phyloP scores from a whole-genome alignment of 75 land plant species.

The Selaginella tamariscina region DNA sequence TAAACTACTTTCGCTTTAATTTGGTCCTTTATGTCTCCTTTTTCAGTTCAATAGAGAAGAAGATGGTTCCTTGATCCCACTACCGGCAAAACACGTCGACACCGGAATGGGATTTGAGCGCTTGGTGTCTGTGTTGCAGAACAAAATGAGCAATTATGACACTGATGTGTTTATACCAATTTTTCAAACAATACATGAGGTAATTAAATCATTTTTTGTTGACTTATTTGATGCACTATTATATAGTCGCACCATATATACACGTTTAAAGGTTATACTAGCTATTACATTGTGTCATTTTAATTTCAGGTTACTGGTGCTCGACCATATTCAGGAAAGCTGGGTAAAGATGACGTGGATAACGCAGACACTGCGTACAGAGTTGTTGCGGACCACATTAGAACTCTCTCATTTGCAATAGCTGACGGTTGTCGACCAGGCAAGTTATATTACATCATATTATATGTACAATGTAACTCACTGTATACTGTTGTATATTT shows the following conservation, averaged over 20 bases:
- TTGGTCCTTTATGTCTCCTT: not conserved
- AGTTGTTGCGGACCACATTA: conserved; percentile 91
- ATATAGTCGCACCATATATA: too few species aligned
- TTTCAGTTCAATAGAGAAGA: conserved; percentile 77
- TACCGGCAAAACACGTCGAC: conserved; percentile 96
- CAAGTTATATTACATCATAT: not conserved
- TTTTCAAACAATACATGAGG: conserved; percentile 75
- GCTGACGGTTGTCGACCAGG: conserved; percentile 98
- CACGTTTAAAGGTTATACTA: too few species aligned
- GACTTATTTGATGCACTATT: too few species aligned
- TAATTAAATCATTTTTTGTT: conserved; percentile 10
- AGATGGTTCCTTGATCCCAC: conserved; percentile 70
- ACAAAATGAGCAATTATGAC: conserved; percentile 95
- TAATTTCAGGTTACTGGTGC: conserved; percentile 65
- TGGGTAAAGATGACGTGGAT: conserved; percentile 78
- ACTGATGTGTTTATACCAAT: conserved; percentile 84
- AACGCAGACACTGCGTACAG: conserved; percentile 89
- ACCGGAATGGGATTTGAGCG: conserved; percentile 99
- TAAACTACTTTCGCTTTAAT: too few species aligned
- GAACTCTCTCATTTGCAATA: conserved; percentile 96
- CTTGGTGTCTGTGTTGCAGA: conserved; percentile 73
- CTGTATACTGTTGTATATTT: conserved; percentile 4
- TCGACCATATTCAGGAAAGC: conserved; percentile 53
- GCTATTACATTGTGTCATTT: not conserved
- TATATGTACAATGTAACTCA: not conserved